phyloP scores from a whole-genome alignment of 441 rosid genomes.

The Bruguiera hainesii region DNA sequence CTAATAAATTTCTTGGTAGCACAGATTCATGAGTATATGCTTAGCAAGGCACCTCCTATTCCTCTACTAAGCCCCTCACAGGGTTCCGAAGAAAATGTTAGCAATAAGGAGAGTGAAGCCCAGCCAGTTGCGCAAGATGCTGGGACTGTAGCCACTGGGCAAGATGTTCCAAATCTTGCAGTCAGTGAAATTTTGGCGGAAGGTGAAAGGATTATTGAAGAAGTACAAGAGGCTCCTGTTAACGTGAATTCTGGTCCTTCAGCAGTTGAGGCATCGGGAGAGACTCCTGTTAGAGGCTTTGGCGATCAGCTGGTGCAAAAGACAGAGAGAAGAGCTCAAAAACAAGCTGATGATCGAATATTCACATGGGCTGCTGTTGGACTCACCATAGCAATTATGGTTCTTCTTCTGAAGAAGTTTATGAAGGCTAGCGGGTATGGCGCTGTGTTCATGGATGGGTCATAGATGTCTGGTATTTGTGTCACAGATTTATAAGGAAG shows the following conservation, averaged over 20 bases:
- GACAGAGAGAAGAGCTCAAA: constrained; percentile 41
- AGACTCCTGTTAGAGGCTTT: constrained; percentile 29
- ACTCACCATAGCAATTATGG: constrained; percentile 76
- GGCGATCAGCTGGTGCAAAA: constrained; percentile 29
- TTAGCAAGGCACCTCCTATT: constrained; percentile 67
- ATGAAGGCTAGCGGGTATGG: constrained; percentile 74
- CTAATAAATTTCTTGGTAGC: constrained; percentile 11
- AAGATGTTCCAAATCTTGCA: constrained; percentile 29
- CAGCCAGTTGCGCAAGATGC: constrained; percentile 29
- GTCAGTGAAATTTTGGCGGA: constrained; percentile 10
- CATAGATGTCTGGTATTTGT: constrained; percentile 24
- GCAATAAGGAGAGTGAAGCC: constrained; percentile 26
- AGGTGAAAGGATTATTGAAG: constrained; percentile 37
- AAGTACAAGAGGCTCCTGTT: constrained; percentile 36
- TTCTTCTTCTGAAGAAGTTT: constrained; percentile 82
- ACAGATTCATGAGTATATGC: constrained; percentile 87
- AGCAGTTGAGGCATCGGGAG: constrained; percentile 24
- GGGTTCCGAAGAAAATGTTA: constrained; percentile 30
- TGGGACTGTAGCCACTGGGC: constrained; percentile 16
- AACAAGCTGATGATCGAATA: constrained; percentile 73
- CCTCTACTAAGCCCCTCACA: constrained; percentile 36
- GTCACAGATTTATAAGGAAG: neutral
- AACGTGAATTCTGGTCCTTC: constrained; percentile 28
- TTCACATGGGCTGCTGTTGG: constrained; percentile 87
- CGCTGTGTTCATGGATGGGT: constrained; percentile 74